phyloP scores from a whole-genome alignment of 768 basidiomycete genomes.

The Kwoniella sp. region DNA sequence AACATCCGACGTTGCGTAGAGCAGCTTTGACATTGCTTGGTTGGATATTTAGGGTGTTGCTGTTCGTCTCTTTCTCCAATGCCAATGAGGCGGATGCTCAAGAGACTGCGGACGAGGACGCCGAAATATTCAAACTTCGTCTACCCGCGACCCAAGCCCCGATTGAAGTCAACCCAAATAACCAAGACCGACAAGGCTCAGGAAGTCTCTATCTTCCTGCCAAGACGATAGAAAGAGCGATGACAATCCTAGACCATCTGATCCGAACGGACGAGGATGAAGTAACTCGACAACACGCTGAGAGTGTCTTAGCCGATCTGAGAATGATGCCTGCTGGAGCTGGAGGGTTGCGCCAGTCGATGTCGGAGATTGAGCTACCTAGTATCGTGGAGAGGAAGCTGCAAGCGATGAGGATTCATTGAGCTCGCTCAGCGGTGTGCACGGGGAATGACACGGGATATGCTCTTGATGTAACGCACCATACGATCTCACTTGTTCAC shows the following conservation, averaged over 20 bases:
- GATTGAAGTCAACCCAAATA: neutral
- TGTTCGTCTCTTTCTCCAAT: constrained; percentile 49
- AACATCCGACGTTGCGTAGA: constrained; percentile 77
- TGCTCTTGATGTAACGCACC: neutral
- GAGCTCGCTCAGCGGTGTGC: too few relatives aligned
- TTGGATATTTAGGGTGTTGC: constrained; percentile 65
- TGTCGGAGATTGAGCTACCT: neutral
- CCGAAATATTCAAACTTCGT: constrained; percentile 4
- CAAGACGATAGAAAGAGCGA: constrained; percentile 60
- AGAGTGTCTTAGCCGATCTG: constrained; percentile 59
- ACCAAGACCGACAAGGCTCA: neutral
- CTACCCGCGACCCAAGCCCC: neutral
- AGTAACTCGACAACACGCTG: constrained; percentile 73
- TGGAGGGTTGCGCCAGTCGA: neutral
- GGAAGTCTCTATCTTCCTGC: neutral
- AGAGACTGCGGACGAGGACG: neutral
- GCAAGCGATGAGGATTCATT: neutral
- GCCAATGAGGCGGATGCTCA: neutral
- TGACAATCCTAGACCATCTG: constrained; percentile 69
- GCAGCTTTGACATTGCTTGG: constrained; percentile 82
- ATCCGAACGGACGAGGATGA: constrained; percentile 71
- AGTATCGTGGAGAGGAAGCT: neutral
- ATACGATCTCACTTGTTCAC: too few relatives aligned
- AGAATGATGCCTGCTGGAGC: neutral
- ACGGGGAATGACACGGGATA: too few relatives aligned